These are phyloP conservation scores for Carex scoparia DNA, from an alignment of 176 grass and related monocot genomes.

Conservation along the genomic window DNA sequence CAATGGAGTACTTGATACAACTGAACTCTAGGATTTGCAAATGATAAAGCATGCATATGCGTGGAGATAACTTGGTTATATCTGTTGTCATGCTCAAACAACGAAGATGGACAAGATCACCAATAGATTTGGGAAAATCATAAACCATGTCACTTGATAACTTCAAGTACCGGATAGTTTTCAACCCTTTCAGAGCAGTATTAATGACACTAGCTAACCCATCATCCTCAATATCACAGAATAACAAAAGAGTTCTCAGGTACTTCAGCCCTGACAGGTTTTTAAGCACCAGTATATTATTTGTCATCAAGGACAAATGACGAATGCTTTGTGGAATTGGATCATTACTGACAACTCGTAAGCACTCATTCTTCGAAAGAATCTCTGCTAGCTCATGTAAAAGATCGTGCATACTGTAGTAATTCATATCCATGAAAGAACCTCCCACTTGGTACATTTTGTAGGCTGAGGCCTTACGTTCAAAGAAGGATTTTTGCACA, in stretches of 20 bases:
- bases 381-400: slow-evolving; percentile 23
- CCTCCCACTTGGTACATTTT: no score
- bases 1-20: no score
- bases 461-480: background rate
- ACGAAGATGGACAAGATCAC: slow-evolving; percentile 24
- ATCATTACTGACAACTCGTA: background rate
- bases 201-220: background rate
- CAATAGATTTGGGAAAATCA: slow-evolving; percentile 17
- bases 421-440: no score
- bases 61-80: background rate
- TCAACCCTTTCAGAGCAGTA: slow-evolving; percentile 1
- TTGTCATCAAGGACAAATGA: slow-evolving; percentile 19
- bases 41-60: slow-evolving; percentile 16
- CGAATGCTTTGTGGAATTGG: background rate
- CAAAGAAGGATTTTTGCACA: slow-evolving; percentile 27
- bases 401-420: slow-evolving; percentile 26
- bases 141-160: background rate
- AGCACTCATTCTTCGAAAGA: slow-evolving; percentile 22
- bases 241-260: slow-evolving; percentile 12
- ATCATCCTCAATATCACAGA: slow-evolving; percentile 5
- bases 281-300: background rate
- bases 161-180: background rate
- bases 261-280: background rate
- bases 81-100: background rate
- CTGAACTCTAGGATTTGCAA: slow-evolving; percentile 21